A percentile compares a stretch with the other conserved stretches of the same genome.
phyloP scores from a whole-genome alignment of 371 early-diverging fungal species.

The Mucor plumbeus region DNA sequence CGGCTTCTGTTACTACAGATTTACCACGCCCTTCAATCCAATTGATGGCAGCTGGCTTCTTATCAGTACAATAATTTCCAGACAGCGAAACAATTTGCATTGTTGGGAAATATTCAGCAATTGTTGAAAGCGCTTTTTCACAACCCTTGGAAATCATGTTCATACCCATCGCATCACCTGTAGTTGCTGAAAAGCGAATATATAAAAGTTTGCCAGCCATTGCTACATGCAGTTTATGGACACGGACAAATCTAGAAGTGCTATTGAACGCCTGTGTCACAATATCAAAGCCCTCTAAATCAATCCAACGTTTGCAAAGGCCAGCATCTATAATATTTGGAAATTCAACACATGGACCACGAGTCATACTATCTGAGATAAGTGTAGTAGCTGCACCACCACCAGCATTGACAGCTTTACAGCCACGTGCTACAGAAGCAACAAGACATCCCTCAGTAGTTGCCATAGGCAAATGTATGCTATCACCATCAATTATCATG shows the following conservation, averaged over 20 bases:
- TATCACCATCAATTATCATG: constrained; percentile 77
- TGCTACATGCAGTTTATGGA: constrained; percentile 83
- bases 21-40: constrained; percentile 98
- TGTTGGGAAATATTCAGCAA: constrained; percentile 69
- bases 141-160: constrained; percentile 99
- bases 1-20: constrained; percentile 89
- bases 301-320: constrained; percentile 79
- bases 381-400: constrained; percentile 91
- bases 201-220: constrained; percentile 86
- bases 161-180: constrained; percentile 99
- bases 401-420: constrained; percentile 92
- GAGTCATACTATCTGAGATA: constrained; percentile 91
- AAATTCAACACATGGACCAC: constrained; percentile 94
- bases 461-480: constrained; percentile 92
- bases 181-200: constrained; percentile 88
- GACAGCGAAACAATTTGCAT: constrained; percentile 86
- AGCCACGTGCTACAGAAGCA: constrained; percentile 96
- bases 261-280: constrained; percentile 85
- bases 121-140: constrained; percentile 75
- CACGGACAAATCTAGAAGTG: constrained; percentile 89
- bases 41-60: constrained; percentile 97
- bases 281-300: constrained; percentile 64
- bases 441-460: constrained; percentile 96
- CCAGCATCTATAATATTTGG: constrained; percentile 70
- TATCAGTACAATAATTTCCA: constrained; percentile 98